phyloP scores from a whole-genome alignment of 2,329 filamentous ascomycete species.

The Fonsecaea monophora region DNA sequence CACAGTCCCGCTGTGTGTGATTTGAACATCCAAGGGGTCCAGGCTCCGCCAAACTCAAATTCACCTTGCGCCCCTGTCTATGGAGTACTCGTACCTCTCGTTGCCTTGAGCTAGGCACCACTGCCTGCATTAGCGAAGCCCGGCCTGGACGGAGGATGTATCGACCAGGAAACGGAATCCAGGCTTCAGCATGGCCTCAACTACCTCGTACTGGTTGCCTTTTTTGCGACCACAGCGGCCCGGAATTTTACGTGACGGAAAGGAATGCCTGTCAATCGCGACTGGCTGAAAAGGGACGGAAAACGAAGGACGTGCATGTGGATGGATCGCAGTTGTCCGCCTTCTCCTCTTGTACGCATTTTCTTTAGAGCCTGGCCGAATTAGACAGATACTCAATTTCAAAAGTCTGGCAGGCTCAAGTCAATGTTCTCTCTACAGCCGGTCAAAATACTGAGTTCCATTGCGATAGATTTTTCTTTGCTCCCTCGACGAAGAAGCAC shows the following conservation, averaged over 20 bases:
- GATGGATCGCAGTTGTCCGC: neutral
- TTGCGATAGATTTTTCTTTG: slow-evolving; percentile 6
- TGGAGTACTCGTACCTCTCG: neutral
- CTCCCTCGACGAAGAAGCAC: slow-evolving; percentile 8
- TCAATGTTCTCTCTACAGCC: slow-evolving; percentile 22
- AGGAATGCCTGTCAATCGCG: neutral
- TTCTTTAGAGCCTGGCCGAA: neutral
- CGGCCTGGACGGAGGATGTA: slow-evolving; percentile 3
- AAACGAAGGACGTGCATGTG: neutral
- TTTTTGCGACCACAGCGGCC: neutral
- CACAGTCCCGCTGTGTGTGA: neutral
- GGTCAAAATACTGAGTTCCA: slow-evolving; percentile 6
- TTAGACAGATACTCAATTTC: no score
- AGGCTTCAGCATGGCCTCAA: neutral
- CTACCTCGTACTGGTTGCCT: neutral
- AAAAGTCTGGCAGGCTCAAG: neutral
- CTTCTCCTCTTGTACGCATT: neutral
- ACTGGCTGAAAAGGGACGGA: neutral
- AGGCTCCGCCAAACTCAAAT: neutral
- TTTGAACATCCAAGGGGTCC: neutral
- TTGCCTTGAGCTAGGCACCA: slow-evolving; percentile 3
- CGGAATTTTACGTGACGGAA: neutral
- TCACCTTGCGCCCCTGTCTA: neutral
- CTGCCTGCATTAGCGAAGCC: slow-evolving; percentile 1
- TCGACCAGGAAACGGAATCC: neutral